These are phyloP conservation scores for Leishmania aethiopica DNA, from an alignment of 208 protist genomes.

Conservation along the genomic window DNA sequence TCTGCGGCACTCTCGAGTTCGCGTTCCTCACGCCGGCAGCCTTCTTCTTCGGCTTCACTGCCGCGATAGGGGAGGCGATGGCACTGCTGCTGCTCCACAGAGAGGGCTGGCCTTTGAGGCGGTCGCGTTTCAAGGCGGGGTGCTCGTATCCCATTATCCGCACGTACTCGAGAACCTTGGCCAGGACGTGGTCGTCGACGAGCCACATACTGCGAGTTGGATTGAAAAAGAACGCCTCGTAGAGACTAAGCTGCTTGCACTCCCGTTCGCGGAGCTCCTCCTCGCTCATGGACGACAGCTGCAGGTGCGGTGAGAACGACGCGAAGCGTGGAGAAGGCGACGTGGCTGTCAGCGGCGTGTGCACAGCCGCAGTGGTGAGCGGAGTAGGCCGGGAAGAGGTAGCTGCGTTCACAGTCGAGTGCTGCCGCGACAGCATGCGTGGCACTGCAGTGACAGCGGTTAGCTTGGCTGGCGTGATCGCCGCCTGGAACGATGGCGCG, in stretches of 20 bases:
- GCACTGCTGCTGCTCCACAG: constrained; percentile 32
- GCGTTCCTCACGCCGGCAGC: neutral
- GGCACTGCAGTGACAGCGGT: neutral
- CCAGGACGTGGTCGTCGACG: constrained; percentile 73
- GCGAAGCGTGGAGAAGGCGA: neutral
- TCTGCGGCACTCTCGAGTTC: neutral
- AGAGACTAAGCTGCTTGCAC: constrained; percentile 53
- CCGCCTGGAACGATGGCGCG: neutral
- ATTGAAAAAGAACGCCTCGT: constrained; percentile 77
- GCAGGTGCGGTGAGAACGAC: neutral
- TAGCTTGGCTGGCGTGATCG: neutral
- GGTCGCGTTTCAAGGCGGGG: constrained; percentile 31
- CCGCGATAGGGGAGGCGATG: constrained; percentile 24
- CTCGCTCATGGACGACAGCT: constrained; percentile 1
- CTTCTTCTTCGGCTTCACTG: constrained; percentile 17
- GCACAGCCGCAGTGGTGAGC: neutral
- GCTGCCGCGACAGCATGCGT: constrained; percentile 10
- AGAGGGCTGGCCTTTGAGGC: constrained; percentile 25
- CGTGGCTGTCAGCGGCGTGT: constrained; percentile 3
- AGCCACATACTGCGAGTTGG: constrained; percentile 44
- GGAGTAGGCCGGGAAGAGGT: constrained; percentile 8
- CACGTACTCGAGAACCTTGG: constrained; percentile 74
- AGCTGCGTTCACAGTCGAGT: constrained; percentile 11
- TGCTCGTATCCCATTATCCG: constrained; percentile 76
- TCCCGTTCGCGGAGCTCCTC: constrained; percentile 27